These are phyloP conservation scores for Coriolopsis trogii DNA, from an alignment of 1,284 basidiomycete species.

Conservation along the genomic window DNA sequence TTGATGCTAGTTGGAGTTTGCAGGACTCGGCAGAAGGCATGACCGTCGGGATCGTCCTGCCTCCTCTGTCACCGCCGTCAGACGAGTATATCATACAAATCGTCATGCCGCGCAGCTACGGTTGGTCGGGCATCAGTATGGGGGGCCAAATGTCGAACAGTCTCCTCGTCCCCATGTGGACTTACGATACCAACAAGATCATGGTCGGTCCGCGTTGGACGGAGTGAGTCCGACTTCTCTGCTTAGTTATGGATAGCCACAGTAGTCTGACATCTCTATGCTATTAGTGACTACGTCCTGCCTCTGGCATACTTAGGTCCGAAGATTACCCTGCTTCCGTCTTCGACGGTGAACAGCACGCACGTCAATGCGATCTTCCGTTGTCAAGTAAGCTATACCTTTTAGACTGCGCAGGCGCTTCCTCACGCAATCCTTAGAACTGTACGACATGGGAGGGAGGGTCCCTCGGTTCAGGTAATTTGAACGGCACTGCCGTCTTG, in stretches of 20 bases:
- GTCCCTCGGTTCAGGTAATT: constrained; percentile 30
- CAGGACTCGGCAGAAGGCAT: constrained; percentile 31
- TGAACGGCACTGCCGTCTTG: constrained; percentile 29
- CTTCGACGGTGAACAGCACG: constrained; percentile 33
- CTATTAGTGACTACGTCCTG: constrained; percentile 29
- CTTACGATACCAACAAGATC: constrained; percentile 24
- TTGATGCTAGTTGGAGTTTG: neutral
- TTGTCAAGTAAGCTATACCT: constrained; percentile 28
- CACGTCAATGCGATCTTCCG: constrained; percentile 35
- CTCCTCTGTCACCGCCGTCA: constrained; percentile 28
- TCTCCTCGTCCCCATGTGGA: constrained; percentile 34
- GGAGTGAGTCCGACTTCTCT: constrained; percentile 18
- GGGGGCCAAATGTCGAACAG: constrained; percentile 34
- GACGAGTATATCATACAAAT: constrained; percentile 33
- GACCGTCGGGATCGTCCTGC: constrained; percentile 33
- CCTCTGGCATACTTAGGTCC: constrained; percentile 30
- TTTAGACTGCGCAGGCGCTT: too few species aligned
- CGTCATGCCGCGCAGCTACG: constrained; percentile 30
- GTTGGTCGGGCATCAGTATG: constrained; percentile 33
- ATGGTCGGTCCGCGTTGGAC: constrained; percentile 34
- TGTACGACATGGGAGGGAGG: constrained; percentile 33
- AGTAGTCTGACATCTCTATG: neutral
- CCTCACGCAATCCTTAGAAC: constrained; percentile 28
- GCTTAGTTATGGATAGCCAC: neutral
- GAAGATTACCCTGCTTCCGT: constrained; percentile 29